phyloP scores from a whole-genome alignment of 2,329 filamentous ascomycete species.

The Trichoderma hamatum region DNA sequence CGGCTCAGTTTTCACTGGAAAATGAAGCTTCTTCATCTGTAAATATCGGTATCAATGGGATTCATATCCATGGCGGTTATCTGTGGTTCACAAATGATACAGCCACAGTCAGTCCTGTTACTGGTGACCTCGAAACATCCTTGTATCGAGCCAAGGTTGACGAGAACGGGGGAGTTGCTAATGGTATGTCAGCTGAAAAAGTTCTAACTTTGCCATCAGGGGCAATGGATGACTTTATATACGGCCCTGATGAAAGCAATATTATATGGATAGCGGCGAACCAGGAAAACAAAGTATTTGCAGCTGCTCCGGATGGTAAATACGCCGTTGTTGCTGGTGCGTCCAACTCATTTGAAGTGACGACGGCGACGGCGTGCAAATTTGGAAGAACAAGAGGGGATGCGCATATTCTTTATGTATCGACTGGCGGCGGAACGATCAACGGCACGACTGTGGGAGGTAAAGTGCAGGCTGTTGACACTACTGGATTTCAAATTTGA shows the following conservation, averaged over 20 bases:
- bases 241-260: not conserved
- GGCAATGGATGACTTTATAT: not conserved
- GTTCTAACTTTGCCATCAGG: not conserved
- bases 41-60: not conserved
- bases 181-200: not conserved
- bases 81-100: not conserved
- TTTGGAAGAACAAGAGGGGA: slow-evolving; percentile 13
- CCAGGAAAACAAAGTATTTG: not conserved
- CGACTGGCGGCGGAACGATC: not conserved
- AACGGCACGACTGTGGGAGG: not conserved
- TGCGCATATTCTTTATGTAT: not conserved
- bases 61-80: not conserved
- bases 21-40: not conserved
- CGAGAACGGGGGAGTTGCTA: not conserved
- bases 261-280: not conserved
- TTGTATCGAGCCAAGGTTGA: not conserved
- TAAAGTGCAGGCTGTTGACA: slow-evolving; percentile 9
- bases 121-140: not conserved
- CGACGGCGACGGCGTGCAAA: not conserved
- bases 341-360: not conserved
- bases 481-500: not conserved
- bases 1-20: not conserved
- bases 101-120: not conserved
- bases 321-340: not conserved
- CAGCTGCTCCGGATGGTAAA: not conserved